Conservation (phyloP, 352 stramenopile genomes). For the Phytophthora sp. region DNA sequence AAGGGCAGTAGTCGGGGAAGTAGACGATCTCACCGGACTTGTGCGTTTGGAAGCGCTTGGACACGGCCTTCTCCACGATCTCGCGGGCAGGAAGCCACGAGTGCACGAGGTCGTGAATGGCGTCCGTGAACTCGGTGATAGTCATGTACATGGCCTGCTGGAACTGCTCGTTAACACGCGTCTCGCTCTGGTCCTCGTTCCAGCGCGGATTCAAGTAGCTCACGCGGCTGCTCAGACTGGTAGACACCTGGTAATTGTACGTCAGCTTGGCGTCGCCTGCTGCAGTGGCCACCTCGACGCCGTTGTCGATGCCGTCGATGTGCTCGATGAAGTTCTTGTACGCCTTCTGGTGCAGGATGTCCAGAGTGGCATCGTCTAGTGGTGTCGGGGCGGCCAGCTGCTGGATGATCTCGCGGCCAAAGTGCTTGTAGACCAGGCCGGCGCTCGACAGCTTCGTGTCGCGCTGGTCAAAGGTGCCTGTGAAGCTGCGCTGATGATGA, state of each 20-base stretch:
- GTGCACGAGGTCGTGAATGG: constrained; percentile 91
- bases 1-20: constrained; percentile 93
- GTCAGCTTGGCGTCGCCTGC: constrained; percentile 38
- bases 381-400: constrained; percentile 50
- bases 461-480: constrained; percentile 76
- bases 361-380: constrained; percentile 75
- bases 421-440: constrained; percentile 99
- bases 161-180: constrained; percentile 92
- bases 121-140: constrained; percentile 94
- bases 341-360: constrained; percentile 91
- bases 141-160: constrained; percentile 95
- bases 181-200: constrained; percentile 93
- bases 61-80: constrained; percentile 93
- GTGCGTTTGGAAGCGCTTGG: constrained; percentile 89
- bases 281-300: constrained; percentile 86
- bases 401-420: constrained; percentile 96
- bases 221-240: constrained; percentile 88
- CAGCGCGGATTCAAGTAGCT: constrained; percentile 95
- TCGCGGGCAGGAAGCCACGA: constrained; percentile 94
- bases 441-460: constrained; percentile 95
- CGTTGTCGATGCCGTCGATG: constrained; percentile 99
- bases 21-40: constrained; percentile 93
- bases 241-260: constrained; percentile 82
- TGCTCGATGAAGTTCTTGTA: constrained; percentile 98
- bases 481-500: constrained; percentile 97